Evolutionary conservation across 1,284 basidiomycete genomes (phyloP).

Genomic region (Cryptococcus wingfieldii): DNA sequence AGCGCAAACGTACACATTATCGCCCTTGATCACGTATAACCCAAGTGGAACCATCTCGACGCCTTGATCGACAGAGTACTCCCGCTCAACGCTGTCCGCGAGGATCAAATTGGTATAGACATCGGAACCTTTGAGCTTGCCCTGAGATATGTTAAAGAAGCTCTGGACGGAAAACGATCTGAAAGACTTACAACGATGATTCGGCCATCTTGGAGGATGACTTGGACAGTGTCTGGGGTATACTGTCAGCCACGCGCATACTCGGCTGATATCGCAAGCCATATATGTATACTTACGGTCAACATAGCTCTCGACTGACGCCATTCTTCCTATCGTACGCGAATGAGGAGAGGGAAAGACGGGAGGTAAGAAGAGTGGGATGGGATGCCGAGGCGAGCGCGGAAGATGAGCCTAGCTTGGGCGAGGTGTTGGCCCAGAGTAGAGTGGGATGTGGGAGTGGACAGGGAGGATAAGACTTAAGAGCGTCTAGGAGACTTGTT

Average conservation of each 20-base stretch:
- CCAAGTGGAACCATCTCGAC: conserved; percentile 95
- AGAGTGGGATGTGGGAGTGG: neutral
- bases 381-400: neutral
- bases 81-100: conserved; percentile 82
- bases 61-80: conserved; percentile 81
- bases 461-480: neutral
- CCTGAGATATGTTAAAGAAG: conserved; percentile 53
- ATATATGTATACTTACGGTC: conserved; percentile 32
- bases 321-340: conserved; percentile 20
- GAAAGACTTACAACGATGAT: conserved; percentile 43
- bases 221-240: conserved; percentile 44
- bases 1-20: conserved; percentile 73
- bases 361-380: neutral
- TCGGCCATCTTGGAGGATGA: conserved; percentile 48
- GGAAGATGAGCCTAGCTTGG: neutral
- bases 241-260: neutral
- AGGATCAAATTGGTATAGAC: conserved; percentile 90
- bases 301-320: conserved; percentile 41
- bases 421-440: neutral
- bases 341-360: neutral
- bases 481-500: neutral
- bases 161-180: neutral
- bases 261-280: neutral
- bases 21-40: conserved; percentile 93
- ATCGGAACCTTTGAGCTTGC: conserved; percentile 83